Evolutionary conservation across 768 basidiomycete genomes (phyloP).

Genomic region (Butyriboletus loyo): DNA sequence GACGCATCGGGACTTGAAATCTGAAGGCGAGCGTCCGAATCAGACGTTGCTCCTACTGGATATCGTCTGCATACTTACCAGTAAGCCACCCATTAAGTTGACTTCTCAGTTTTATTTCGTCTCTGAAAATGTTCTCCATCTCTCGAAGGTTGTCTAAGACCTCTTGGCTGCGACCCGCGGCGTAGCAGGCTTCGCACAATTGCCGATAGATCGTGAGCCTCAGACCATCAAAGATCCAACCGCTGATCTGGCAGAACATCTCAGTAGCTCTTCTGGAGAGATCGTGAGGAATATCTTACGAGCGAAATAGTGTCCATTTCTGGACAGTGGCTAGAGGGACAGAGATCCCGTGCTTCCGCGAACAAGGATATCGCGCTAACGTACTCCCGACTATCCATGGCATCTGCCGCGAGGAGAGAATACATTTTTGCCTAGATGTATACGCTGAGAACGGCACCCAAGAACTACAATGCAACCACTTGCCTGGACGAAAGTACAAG

Average conservation of each 20-base stretch:
- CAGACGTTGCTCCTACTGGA: no score
- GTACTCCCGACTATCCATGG: background rate
- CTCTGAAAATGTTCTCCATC: slow-evolving; percentile 3
- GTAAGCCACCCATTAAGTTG: slow-evolving; percentile 6
- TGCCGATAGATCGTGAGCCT: slow-evolving; percentile 4
- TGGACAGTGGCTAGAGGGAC: slow-evolving; percentile 5
- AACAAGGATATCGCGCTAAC: background rate
- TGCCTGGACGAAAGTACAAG: slow-evolving; percentile 13
- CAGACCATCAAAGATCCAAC: slow-evolving; percentile 17
- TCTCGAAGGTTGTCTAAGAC: background rate
- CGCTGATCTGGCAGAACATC: slow-evolving; percentile 6
- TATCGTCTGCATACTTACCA: slow-evolving; percentile 1
- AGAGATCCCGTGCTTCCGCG: slow-evolving; percentile 6
- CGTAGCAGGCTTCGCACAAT: slow-evolving; percentile 9
- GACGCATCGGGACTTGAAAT: slow-evolving; percentile 6
- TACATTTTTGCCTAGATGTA: slow-evolving; percentile 15
- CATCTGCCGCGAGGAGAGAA: slow-evolving; percentile 7
- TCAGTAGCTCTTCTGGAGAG: background rate
- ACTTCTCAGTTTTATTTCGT: slow-evolving; percentile 7
- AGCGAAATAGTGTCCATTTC: slow-evolving; percentile 14
- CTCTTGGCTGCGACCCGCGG: background rate
- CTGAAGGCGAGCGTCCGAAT: background rate
- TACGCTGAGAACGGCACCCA: background rate
- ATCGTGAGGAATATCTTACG: slow-evolving; percentile 1
- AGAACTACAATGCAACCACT: background rate